Evolutionary conservation across 352 stramenopile genomes (phyloP), one percentile per base, ranked within the genome.

Genomic region (Pythium phragmiticola): DNA sequence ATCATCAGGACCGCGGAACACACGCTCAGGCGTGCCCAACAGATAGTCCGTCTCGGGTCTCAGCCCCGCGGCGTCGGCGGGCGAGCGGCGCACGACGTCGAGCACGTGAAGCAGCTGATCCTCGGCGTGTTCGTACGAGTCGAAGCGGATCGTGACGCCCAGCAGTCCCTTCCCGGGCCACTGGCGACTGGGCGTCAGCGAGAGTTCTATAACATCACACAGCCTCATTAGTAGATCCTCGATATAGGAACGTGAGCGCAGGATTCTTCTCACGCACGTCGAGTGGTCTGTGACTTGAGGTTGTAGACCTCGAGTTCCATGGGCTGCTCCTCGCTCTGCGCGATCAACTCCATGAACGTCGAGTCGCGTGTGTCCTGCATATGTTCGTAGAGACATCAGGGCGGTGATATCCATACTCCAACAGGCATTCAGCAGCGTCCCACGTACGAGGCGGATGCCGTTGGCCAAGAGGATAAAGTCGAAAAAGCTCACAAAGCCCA

Each of bases 381-480:
- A 45, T 6, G 33, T 42, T 17, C 13, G 48, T 13, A 39, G 34
- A 14, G 39, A 21, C 4, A 46, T 14, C 13, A 45, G 9, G 3
- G 8, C 3, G 39, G 14, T 57, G 14, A 56, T 7, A 26, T 52
- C n/a, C 6, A 46, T 21, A 21, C 37, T 81, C 70, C 46, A 41
- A 12, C 6, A 43, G 13, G 17, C 11, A 46, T 46, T 1, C 9
- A 8, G 37, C 2, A 16, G 37, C 14, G 8, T 3, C 6, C 4
- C 12, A 57, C 65, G 50, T 69, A 92, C 69, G 76, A 90, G 63
- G 78, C 80, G 89, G 83, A 97, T 88, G 76, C 74, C 70, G 63
- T 99, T 97, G 50, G 88, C 93, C 28, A 93, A 93, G 19, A 99
- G 83, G 61, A 99, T 97, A 76, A 99, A 99, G 79, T 99, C 97